These are phyloP conservation scores for Ilex aquifolium DNA, from an alignment of 257 asterid species.

Conservation along the genomic window DNA sequence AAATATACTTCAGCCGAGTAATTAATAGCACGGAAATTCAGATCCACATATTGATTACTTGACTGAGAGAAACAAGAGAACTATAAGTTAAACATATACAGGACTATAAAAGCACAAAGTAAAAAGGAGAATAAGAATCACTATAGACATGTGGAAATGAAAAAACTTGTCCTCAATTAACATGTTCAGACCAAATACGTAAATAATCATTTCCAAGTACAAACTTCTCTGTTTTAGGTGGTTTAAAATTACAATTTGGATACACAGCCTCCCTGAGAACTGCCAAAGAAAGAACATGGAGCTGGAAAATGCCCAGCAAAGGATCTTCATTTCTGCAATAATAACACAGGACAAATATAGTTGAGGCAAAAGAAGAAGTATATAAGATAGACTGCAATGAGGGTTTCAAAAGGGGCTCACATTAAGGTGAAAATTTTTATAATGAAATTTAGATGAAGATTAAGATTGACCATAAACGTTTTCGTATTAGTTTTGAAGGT, in stretches of 20 bases:
- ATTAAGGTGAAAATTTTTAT: no score
- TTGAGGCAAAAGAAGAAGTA: conserved; percentile 1
- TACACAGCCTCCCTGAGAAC: conserved; percentile 72
- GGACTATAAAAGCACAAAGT: no score
- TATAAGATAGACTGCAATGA: no score
- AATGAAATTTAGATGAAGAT: no score
- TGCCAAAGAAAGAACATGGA: conserved; percentile 89
- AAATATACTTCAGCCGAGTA: conserved; percentile 88
- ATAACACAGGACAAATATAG: conserved; percentile 11
- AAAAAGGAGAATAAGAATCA: no score
- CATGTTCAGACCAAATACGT: not conserved
- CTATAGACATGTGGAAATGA: no score
- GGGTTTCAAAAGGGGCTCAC: no score
- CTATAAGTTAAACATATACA: no score
- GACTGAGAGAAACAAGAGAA: conserved; percentile 34
- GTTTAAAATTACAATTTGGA: not conserved
- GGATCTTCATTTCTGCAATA: conserved; percentile 54
- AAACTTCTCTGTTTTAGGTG: not conserved
- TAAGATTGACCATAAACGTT: no score
- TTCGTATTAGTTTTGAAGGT: no score
- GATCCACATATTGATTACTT: conserved; percentile 53
- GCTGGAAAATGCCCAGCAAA: conserved; percentile 48
- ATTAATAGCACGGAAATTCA: conserved; percentile 83
- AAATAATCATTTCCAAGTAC: not conserved
- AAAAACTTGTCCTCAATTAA: not conserved